Percentiles rank a stretch among this genome's conserved stretches.
Evolutionary conservation across 2,329 filamentous ascomycete species (phyloP).

Genomic region (Fusarium oxysporum): DNA sequence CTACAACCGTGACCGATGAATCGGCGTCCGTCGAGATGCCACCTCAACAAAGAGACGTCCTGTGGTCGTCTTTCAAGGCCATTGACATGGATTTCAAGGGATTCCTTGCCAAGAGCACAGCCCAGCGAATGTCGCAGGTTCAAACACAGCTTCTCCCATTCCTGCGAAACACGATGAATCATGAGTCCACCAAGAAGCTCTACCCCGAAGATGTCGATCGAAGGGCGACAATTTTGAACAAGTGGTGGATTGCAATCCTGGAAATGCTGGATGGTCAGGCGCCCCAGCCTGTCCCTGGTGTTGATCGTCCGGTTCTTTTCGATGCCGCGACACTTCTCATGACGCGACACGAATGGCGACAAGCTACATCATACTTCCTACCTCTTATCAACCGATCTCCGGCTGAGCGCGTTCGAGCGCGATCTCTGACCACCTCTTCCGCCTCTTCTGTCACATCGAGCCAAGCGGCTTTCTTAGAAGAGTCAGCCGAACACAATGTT

Average conservation of each 20-base stretch:
- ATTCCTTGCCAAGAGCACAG: constrained; percentile 78
- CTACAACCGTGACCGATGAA: constrained; percentile 55
- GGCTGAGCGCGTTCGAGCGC: constrained; percentile 58
- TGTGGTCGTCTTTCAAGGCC: constrained; percentile 67
- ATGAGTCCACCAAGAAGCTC: constrained; percentile 73
- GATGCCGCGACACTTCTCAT: constrained; percentile 85
- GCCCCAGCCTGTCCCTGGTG: constrained; percentile 79
- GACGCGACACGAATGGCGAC: constrained; percentile 89
- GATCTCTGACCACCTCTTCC: constrained; percentile 62
- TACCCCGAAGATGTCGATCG: constrained; percentile 86
- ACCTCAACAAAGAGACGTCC: constrained; percentile 59
- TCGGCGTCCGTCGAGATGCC: constrained; percentile 60
- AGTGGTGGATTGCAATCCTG: constrained; percentile 88
- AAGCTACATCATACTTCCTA: constrained; percentile 75
- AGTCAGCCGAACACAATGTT: constrained; percentile 88
- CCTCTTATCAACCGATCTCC: constrained; percentile 68
- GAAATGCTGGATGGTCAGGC: constrained; percentile 81
- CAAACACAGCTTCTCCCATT: constrained; percentile 81
- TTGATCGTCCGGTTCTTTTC: constrained; percentile 84
- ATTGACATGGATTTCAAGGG: constrained; percentile 62
- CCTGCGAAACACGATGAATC: constrained; percentile 74
- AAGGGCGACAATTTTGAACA: constrained; percentile 82
- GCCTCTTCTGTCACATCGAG: constrained; percentile 76
- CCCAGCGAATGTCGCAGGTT: constrained; percentile 80
- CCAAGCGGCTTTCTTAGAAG: constrained; percentile 62